phyloP scores from a whole-genome alignment of 2,329 filamentous ascomycete genomes.

The Exophiala aquamarina region DNA sequence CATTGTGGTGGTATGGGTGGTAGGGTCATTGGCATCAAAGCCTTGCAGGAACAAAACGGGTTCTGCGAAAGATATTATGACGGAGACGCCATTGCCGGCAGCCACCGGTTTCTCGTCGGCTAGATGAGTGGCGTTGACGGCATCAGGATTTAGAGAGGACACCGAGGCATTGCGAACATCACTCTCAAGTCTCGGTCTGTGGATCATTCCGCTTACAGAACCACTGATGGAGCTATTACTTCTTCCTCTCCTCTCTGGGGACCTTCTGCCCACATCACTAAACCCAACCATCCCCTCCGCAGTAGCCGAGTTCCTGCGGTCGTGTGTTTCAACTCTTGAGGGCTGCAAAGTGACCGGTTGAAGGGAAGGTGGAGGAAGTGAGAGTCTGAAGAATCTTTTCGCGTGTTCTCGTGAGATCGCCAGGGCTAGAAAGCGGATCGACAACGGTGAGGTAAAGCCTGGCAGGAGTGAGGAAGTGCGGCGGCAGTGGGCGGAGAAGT shows the following conservation, averaged over 20 bases:
- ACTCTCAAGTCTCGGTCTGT: constrained; percentile 29
- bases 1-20: constrained; percentile 72
- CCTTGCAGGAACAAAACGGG: constrained; percentile 51
- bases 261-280: constrained; percentile 20
- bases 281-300: constrained; percentile 33
- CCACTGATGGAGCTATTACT: constrained; percentile 27
- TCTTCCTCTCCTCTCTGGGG: constrained; percentile 22
- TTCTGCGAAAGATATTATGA: constrained; percentile 48
- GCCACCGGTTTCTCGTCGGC: constrained; percentile 49
- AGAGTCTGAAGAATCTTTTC: constrained; percentile 47
- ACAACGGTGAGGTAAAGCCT: not conserved
- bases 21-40: constrained; percentile 49
- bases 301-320: constrained; percentile 33
- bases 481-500: not conserved
- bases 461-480: not conserved
- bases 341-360: constrained; percentile 30
- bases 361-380: constrained; percentile 31
- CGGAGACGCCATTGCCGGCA: constrained; percentile 48
- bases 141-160: constrained; percentile 25
- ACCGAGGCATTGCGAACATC: constrained; percentile 25
- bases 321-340: constrained; percentile 36
- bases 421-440: constrained; percentile 28
- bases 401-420: constrained; percentile 47
- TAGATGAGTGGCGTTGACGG: constrained; percentile 36
- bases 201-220: constrained; percentile 28